Evolutionary conservation across 176 grass and related monocot genomes (phyloP), one percentile per base, ranked within the genome.

Genomic region (Aegilops longissima): DNA sequence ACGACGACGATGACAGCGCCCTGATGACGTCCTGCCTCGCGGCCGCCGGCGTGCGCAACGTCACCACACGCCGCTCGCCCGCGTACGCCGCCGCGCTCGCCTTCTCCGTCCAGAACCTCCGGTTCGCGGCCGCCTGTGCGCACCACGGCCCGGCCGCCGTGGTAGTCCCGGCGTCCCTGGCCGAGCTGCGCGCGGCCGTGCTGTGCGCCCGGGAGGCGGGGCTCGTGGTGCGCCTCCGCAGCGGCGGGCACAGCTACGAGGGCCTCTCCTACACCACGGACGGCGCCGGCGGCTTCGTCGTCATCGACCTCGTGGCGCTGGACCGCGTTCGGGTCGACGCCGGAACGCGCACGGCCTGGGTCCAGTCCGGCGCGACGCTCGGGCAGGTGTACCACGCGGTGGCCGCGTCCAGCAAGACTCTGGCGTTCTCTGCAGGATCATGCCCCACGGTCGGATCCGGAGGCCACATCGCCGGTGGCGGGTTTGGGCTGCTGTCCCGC

Each of bases 221-320:
- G 25, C 56, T 87, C 16, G 49, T 20, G n/a, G 83, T 95, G 20
- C 89, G 87, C 10, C 12, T 98, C 64, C 91, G 93, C 47, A 94
- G 96, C 77, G 93, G 93, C 5, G 96, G 95, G 0, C 96, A 98
- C 90, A 98, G 93, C 90, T 98, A 98, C 84, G 93, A 95, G 83
- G 93, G 96, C 12, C 47, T 92, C 27, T 98, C 93, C 1, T 98
- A 98, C 86, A 92, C 96, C 33, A 56, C 63, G 0, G 16, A n/a
- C 42, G 9, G 1, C 2, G 42, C 14, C 45, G 44, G 1, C 45
- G 73, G 84, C 0, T 98, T 98, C 24, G 89, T 77, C 1, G 88
- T 98, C 18, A 17, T 98, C 12, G 91, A 98, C 88, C 89, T 98
- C 13, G 33, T 70, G 78, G 81, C 70, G 45, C 88, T 98, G 3